A percentile compares a stretch with the other conserved stretches of the same genome.
These are phyloP conservation scores for Neonectria punicea DNA, from an alignment of 2,329 filamentous ascomycete genomes.

Conservation along the genomic window DNA sequence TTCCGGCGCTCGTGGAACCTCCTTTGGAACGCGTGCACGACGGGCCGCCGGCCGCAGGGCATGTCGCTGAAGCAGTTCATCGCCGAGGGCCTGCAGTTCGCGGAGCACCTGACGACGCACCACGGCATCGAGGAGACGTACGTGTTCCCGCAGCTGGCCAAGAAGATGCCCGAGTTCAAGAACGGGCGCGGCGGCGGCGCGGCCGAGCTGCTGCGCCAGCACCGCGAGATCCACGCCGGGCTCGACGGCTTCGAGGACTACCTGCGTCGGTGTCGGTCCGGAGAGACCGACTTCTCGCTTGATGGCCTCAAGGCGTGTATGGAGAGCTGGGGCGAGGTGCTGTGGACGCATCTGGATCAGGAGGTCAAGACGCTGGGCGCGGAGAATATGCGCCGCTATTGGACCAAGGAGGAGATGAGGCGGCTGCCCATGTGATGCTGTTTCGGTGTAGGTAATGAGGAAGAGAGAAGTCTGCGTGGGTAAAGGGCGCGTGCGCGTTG, in stretches of 20 bases:
- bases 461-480: not conserved
- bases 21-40: constrained; percentile 73
- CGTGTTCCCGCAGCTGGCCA: constrained; percentile 81
- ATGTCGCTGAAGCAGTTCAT: constrained; percentile 78
- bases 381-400: constrained; percentile 89
- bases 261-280: constrained; percentile 67
- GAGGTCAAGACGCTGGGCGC: constrained; percentile 83
- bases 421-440: constrained; percentile 70
- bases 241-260: constrained; percentile 76
- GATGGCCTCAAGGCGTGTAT: constrained; percentile 74
- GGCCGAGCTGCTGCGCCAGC: constrained; percentile 76
- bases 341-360: constrained; percentile 86
- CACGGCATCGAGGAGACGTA: constrained; percentile 86
- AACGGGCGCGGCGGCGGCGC: constrained; percentile 33
- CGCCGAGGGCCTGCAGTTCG: constrained; percentile 74
- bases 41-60: constrained; percentile 66
- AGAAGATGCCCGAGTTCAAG: constrained; percentile 81
- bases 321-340: constrained; percentile 80
- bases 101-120: constrained; percentile 76
- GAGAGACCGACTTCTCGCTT: constrained; percentile 70
- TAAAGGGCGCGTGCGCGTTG: not conserved
- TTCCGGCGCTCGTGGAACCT: constrained; percentile 80
- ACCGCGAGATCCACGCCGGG: constrained; percentile 81
- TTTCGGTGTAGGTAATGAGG: not conserved
- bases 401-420: constrained; percentile 79